A percentile compares a stretch with the other conserved stretches of the same genome.
Conservation (phyloP, 305 asterid genomes). For the Solanum hybrid region DNA sequence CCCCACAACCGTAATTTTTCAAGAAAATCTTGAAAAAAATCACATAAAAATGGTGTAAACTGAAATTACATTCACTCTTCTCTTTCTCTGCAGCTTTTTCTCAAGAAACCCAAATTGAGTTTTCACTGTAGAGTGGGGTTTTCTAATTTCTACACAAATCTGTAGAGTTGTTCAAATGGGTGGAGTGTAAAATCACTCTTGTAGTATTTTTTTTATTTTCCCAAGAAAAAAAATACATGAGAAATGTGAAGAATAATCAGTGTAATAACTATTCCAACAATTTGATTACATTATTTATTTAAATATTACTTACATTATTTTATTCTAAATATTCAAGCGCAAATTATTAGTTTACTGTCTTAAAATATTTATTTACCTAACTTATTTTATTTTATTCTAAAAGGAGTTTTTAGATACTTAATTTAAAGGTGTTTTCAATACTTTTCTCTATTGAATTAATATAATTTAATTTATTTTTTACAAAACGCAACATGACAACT, state of each 20-base stretch:
- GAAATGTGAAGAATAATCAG: not conserved
- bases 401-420: not conserved
- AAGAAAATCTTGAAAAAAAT: not conserved
- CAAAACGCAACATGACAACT: no score
- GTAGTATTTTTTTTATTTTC: not conserved
- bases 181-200: not conserved
- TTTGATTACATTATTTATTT: not conserved
- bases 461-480: no score
- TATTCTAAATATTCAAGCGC: not conserved
- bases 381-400: no score
- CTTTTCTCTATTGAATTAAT: not conserved
- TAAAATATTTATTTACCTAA: not conserved
- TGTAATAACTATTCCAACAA: not conserved
- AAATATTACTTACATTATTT: not conserved
- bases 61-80: not conserved
- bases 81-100: not conserved
- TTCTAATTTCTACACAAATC: not conserved
- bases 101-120: not conserved
- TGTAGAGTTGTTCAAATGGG: not conserved
- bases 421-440: no score
- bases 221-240: not conserved
- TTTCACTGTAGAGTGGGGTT: slow-evolving; percentile 1
- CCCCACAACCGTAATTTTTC: not conserved
- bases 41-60: not conserved
- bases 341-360: no score